Evolutionary conservation across 805 yeast genomes (phyloP).

Genomic region (Candida anglica): DNA sequence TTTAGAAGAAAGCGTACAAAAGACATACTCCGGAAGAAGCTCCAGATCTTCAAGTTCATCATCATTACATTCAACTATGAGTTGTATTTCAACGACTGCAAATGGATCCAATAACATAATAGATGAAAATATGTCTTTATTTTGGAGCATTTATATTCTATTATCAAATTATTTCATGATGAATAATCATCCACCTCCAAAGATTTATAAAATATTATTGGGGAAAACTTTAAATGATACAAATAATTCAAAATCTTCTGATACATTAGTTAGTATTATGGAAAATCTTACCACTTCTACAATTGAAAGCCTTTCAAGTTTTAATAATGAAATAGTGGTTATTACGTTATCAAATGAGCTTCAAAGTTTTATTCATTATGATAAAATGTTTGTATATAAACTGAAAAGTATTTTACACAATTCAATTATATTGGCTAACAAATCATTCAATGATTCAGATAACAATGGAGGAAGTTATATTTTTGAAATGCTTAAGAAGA

Average conservation of each 20-base stretch:
- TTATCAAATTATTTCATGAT: slow-evolving; percentile 40
- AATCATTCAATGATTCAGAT: slow-evolving; percentile 16
- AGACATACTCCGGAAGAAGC: neutral
- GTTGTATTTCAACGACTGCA: slow-evolving; percentile 6
- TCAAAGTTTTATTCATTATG: slow-evolving; percentile 16
- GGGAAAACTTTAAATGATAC: slow-evolving; percentile 7
- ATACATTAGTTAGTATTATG: slow-evolving; percentile 15
- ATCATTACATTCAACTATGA: slow-evolving; percentile 1
- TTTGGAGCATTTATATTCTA: slow-evolving; percentile 48
- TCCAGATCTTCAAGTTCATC: slow-evolving; percentile 3
- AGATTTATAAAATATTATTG: slow-evolving; percentile 19
- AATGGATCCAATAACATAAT: slow-evolving; percentile 29
- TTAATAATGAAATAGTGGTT: slow-evolving; percentile 22
- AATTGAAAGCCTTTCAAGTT: slow-evolving; percentile 15
- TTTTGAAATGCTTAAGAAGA: slow-evolving; percentile 43
- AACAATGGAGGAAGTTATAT: slow-evolving; percentile 16
- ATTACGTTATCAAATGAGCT: slow-evolving; percentile 34
- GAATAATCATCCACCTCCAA: slow-evolving; percentile 39
- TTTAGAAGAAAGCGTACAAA: slow-evolving; percentile 12
- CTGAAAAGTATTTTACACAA: slow-evolving; percentile 46
- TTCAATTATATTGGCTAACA: slow-evolving; percentile 50
- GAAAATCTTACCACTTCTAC: slow-evolving; percentile 20
- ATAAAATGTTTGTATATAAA: slow-evolving; percentile 22
- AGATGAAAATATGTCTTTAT: slow-evolving; percentile 25
- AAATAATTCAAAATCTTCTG: no score